These are phyloP conservation scores for Neoboletus brunneissimus DNA, from an alignment of 768 basidiomycete genomes.

Conservation along the genomic window DNA sequence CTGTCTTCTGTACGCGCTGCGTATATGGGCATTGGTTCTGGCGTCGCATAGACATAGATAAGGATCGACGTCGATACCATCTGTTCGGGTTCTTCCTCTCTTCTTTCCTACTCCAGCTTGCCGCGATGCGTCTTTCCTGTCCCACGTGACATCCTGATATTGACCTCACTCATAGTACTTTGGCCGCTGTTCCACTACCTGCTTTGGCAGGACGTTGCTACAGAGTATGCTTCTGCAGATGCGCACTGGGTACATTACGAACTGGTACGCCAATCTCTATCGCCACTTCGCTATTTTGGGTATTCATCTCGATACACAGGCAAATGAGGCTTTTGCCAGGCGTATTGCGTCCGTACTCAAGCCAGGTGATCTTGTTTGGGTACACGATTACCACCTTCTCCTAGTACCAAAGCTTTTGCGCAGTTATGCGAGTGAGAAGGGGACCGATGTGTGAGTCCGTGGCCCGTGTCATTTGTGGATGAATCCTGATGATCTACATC, in stretches of 20 bases:
- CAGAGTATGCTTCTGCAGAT: slow-evolving; percentile 84
- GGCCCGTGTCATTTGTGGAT: neutral
- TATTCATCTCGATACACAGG: slow-evolving; percentile 42
- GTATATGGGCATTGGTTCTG: neutral
- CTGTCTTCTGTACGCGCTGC: neutral
- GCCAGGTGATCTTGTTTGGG: slow-evolving; percentile 91
- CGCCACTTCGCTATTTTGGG: neutral
- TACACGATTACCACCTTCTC: slow-evolving; percentile 94
- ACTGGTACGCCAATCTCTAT: slow-evolving; percentile 13
- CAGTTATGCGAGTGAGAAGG: slow-evolving; percentile 46
- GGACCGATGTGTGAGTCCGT: slow-evolving; percentile 23
- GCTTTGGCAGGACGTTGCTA: slow-evolving; percentile 94
- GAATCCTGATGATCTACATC: neutral
- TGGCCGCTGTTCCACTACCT: slow-evolving; percentile 99
- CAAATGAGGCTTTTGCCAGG: slow-evolving; percentile 80
- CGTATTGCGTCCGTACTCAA: slow-evolving; percentile 72
- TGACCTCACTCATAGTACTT: slow-evolving; percentile 53
- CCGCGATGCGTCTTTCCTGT: neutral
- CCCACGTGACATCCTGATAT: slow-evolving; percentile 7
- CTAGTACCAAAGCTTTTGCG: slow-evolving; percentile 86
- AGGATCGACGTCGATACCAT: neutral
- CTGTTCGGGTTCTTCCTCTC: neutral
- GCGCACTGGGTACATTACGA: slow-evolving; percentile 55
- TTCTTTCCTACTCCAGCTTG: neutral
- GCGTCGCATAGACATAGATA: neutral